These are phyloP conservation scores for Stromatinia cepivora DNA, from an alignment of 2,329 filamentous ascomycete genomes.

Conservation along the genomic window DNA sequence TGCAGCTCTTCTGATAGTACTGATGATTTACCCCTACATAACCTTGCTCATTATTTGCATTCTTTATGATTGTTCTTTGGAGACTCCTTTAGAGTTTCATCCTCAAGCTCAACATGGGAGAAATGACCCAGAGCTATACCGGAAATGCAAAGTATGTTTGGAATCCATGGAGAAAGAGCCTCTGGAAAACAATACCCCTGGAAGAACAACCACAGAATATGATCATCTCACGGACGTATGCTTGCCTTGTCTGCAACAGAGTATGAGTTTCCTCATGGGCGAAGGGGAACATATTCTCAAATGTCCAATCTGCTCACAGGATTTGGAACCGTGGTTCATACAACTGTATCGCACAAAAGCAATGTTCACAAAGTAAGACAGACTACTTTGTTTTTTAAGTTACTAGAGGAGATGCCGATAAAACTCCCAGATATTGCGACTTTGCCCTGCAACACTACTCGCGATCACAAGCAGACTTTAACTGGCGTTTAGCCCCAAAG, in stretches of 20 bases:
- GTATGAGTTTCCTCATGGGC: neutral
- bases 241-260: neutral
- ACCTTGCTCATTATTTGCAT: no score
- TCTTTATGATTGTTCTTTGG: no score
- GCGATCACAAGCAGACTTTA: neutral
- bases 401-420: neutral
- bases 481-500: neutral
- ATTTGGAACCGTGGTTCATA: neutral
- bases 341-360: neutral
- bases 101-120: no score
- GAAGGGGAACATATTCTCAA: neutral
- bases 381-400: neutral
- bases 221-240: neutral
- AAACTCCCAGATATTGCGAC: neutral
- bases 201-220: neutral
- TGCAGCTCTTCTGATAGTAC: no score
- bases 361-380: neutral
- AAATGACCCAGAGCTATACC: neutral
- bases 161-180: neutral
- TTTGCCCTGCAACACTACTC: neutral
- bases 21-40: no score
- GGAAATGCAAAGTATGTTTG: neutral
- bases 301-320: neutral
- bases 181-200: no score
- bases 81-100: no score